Evolutionary conservation across 2,329 filamentous ascomycete species (phyloP).

Genomic region (Fusarium tjaetaba): DNA sequence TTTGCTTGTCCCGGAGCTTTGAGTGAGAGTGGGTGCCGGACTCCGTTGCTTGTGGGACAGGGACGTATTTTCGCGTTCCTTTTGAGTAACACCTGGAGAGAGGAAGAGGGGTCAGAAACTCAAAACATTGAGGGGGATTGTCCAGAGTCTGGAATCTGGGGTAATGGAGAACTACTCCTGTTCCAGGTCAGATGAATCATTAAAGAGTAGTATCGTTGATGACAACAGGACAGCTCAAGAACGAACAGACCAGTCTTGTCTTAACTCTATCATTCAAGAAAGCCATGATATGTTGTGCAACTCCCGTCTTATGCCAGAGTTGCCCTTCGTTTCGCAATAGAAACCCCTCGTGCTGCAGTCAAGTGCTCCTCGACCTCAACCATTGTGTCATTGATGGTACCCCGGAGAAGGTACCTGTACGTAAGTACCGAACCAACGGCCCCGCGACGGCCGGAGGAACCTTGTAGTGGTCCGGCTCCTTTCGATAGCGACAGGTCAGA

Average conservation of each 20-base stretch:
- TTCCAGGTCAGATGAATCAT: constrained; percentile 2
- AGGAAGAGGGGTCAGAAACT: not conserved
- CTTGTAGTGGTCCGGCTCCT: constrained; percentile 22
- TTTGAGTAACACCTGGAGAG: constrained; percentile 3
- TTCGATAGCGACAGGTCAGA: constrained; percentile 5
- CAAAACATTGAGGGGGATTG: constrained; percentile 4
- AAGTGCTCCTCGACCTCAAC: constrained; percentile 25
- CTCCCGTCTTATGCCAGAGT: constrained; percentile 22
- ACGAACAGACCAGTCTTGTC: constrained; percentile 17
- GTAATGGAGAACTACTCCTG: constrained; percentile 23
- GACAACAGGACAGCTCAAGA: not conserved
- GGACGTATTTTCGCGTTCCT: not conserved
- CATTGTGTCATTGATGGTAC: constrained; percentile 44
- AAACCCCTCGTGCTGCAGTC: constrained; percentile 31
- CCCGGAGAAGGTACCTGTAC: constrained; percentile 31
- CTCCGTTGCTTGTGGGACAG: constrained; percentile 30
- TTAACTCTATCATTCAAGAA: constrained; percentile 16
- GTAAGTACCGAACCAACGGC: constrained; percentile 40
- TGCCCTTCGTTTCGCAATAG: constrained; percentile 16
- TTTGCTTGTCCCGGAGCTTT: constrained; percentile 21
- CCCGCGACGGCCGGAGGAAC: constrained; percentile 38
- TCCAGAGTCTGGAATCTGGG: constrained; percentile 24
- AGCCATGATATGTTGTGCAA: constrained; percentile 30
- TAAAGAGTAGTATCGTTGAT: not conserved
- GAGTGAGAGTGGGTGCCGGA: constrained; percentile 27